Evolutionary conservation across 108 stramenopile genomes (phyloP).

Genomic region (Pseudonitzschia pungens): DNA sequence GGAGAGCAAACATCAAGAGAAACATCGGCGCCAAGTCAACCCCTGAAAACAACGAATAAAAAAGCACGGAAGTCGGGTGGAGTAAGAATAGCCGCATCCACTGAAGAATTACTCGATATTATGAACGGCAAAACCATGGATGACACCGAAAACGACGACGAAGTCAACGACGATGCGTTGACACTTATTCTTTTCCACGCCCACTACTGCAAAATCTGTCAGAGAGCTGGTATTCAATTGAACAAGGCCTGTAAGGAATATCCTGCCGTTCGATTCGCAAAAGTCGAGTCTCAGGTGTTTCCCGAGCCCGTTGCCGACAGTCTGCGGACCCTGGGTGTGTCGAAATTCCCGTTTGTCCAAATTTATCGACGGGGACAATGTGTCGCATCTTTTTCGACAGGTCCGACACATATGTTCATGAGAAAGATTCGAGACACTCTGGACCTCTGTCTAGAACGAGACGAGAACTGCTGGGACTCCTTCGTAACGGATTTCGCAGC

Average conservation of each 20-base stretch:
- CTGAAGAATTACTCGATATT: constrained; percentile 10
- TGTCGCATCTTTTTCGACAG: constrained; percentile 38
- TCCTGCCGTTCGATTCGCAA: constrained; percentile 18
- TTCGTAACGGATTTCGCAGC: constrained; percentile 22
- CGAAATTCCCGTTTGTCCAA: constrained; percentile 42
- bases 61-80: background rate
- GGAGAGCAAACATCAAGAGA: background rate
- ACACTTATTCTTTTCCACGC: constrained; percentile 27
- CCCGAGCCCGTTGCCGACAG: constrained; percentile 14
- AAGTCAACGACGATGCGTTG: background rate
- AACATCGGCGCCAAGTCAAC: background rate
- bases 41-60: background rate
- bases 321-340: constrained; percentile 28
- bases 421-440: constrained; percentile 29
- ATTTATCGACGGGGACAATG: constrained; percentile 36
- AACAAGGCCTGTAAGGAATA: constrained; percentile 19
- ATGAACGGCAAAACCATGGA: background rate
- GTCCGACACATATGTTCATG: constrained; percentile 30
- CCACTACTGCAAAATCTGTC: constrained; percentile 38
- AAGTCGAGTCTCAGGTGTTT: constrained; percentile 12
- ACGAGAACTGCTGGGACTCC: constrained; percentile 25
- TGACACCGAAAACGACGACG: background rate
- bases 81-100: background rate
- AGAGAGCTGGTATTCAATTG: constrained; percentile 28
- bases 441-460: constrained; percentile 18